Base-by-base conservation (phyloP, 306 rosid genomes). In the Cyclanthera cordifolia region DNA sequence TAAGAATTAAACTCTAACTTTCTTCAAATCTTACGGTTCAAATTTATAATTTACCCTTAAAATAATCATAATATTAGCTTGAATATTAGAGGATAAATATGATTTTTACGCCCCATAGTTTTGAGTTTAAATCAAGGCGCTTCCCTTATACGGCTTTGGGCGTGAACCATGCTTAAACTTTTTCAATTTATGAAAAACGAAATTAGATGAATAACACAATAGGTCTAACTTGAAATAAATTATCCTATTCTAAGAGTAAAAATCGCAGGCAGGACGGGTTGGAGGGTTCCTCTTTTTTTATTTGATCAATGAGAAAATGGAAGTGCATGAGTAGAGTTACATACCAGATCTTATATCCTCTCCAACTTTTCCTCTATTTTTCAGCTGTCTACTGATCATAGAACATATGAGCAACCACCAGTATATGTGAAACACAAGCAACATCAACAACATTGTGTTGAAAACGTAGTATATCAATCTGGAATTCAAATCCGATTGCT, bases 271-370 rank as follows among this genome's bases (percentile, higher is more conserved):
- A 15, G 41, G 21, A 65, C 8, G 27, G 49, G 17, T n/a, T 8
- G 39, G 13, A 68, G 57, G 72, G 10, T 48, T 68, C 21, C 39
- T 19, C 27, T 9, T n/a, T 25, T 68, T 17, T n/a, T 68, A 25
- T 27, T 47, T 16, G 43, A 68, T 47, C 27, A 68, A 47, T n/a
- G 28, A 28, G 3, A 28, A 49, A 19, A 10, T 45, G 13, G 25
- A 41, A 43, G 70, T 13, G 21, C 23, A 15, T 45, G 4, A 7
- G 28, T 48, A 50, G n/a, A 49, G 46, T 55, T 46, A 75, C 74
- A 65, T 81, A 93, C 99, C 99, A 67, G 95, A 90, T 93, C 99
- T 93, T 76, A 93, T 93, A 82, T 90, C 96, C 74, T 93, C 99
- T 66, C 99, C 99, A 74, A 93, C 99, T 81, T 82, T 72, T 53